Base-by-base conservation (phyloP, 1,284 basidiomycete genomes). In the Rhodotorula sp. region DNA sequence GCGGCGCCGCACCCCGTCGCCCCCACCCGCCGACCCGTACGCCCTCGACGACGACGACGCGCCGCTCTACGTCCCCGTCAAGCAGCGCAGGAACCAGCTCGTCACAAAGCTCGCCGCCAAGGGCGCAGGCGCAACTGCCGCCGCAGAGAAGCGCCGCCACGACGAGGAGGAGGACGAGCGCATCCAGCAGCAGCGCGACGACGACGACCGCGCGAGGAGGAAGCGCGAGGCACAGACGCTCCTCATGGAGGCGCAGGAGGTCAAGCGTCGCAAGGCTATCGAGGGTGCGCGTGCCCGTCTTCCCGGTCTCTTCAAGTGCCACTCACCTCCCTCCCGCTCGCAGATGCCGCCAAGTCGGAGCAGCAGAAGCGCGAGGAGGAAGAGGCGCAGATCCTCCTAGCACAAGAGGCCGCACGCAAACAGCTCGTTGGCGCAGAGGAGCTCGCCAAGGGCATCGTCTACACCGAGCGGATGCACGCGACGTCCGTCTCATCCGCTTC, bases 381-480 rank as follows among this genome's bases (percentile, higher is more conserved):
- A 66, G 96, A 99, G 81, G 91, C 90, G 15, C 90, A 91, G 78
- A 91, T 99, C 67, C 83, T 99, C 10, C 91, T 91, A 63, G 94
- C 95, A 21, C 94, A 98, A 78, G 91, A 92, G 53, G 91, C 91
- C 71, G 86, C 91, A 25, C 83, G 84, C 76, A 87, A 91, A 80
- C 97, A 96, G 81, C 87, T 99, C 6, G 92, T 91, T 0, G 92
- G 92, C 22, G 94, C 94, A 74, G 84, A 92, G 79, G 97, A 99
- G 81, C 83, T 99, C 41, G 96, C 97, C 3, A 89, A 92, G 79
- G 97, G 95, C 21, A 94, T 97, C 66, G 86, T 87, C 55, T 99
- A 96, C 80, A 92, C 90, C 0, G 92, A 97, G 78, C 86, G 92
- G 44, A 81, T 99, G 72, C 89, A 88, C 80, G 88, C 94, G 22